These are phyloP conservation scores for Tolypocladium pustulatum DNA, from an alignment of 2,329 filamentous ascomycete genomes.

Conservation along the genomic window DNA sequence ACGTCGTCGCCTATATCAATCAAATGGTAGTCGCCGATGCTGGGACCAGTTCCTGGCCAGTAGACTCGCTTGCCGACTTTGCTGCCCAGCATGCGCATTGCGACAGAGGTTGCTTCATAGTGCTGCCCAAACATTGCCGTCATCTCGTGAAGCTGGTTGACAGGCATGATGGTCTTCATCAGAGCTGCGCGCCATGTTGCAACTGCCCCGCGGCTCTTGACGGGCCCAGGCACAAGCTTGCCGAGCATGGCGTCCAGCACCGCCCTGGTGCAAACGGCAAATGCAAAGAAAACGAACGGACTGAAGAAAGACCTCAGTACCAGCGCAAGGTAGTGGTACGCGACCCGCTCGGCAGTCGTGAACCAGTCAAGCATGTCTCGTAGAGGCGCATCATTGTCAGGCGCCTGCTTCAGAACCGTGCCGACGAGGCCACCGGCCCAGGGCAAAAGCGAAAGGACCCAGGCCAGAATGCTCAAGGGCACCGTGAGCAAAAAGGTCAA, in stretches of 20 bases:
- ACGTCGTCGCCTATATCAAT: slow-evolving; percentile 46
- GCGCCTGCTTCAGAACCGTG: slow-evolving; percentile 29
- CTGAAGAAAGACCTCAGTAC: slow-evolving; percentile 26
- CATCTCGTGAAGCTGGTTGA: slow-evolving; percentile 31
- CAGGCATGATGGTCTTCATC: slow-evolving; percentile 33
- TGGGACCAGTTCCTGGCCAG: slow-evolving; percentile 46
- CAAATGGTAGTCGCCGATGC: slow-evolving; percentile 42
- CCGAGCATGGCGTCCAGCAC: slow-evolving; percentile 29
- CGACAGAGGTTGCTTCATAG: slow-evolving; percentile 42
- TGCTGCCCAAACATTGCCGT: slow-evolving; percentile 42
- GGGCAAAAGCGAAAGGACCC: slow-evolving; percentile 32
- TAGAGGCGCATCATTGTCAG: slow-evolving; percentile 21
- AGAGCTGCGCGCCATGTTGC: slow-evolving; percentile 33
- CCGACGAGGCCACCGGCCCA: slow-evolving; percentile 33
- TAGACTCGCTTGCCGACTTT: slow-evolving; percentile 42
- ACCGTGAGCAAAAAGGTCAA: slow-evolving; percentile 29
- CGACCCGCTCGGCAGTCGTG: slow-evolving; percentile 31
- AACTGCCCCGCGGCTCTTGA: slow-evolving; percentile 20
- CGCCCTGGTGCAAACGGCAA: slow-evolving; percentile 28
- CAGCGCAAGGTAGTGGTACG: slow-evolving; percentile 38
- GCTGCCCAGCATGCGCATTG: slow-evolving; percentile 38
- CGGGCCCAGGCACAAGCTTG: slow-evolving; percentile 20
- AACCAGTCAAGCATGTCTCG: slow-evolving; percentile 38
- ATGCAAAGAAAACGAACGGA: slow-evolving; percentile 33
- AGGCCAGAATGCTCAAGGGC: slow-evolving; percentile 28